These are phyloP conservation scores for Oenanthe sinensis DNA, from an alignment of 129 eudicot species.

Conservation along the genomic window DNA sequence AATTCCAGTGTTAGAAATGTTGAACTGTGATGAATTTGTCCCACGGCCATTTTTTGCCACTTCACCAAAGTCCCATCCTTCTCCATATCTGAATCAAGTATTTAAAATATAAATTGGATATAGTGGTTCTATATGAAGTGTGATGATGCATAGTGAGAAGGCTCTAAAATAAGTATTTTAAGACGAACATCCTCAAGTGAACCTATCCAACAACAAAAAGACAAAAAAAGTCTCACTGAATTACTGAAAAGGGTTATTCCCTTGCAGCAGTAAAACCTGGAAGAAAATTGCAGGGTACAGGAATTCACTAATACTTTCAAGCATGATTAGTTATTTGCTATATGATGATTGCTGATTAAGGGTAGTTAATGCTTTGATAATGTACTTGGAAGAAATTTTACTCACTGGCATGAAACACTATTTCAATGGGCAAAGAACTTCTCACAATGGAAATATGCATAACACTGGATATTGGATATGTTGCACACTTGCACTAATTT, in stretches of 20 bases:
- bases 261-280: not conserved
- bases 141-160: no score
- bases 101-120: not conserved
- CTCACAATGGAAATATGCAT: not conserved
- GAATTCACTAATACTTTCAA: not conserved
- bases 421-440: not conserved
- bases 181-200: not conserved
- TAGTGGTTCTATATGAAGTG: not conserved
- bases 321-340: not conserved
- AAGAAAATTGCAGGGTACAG: not conserved
- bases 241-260: not conserved
- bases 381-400: not conserved
- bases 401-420: not conserved
- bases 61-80: slow-evolving; percentile 99
- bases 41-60: slow-evolving; percentile 93
- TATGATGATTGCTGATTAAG: not conserved
- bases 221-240: not conserved
- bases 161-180: not conserved
- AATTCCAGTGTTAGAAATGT: slow-evolving; percentile 80
- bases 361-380: not conserved
- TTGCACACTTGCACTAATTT: no score
- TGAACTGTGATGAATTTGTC: slow-evolving; percentile 76
- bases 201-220: not conserved
- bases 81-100: slow-evolving; percentile 64
- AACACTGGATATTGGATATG: not conserved